Percentiles rank a stretch among this genome's conserved stretches.
phyloP scores from a whole-genome alignment of 1,284 basidiomycete genomes.

The Marasmius tenuissimus region DNA sequence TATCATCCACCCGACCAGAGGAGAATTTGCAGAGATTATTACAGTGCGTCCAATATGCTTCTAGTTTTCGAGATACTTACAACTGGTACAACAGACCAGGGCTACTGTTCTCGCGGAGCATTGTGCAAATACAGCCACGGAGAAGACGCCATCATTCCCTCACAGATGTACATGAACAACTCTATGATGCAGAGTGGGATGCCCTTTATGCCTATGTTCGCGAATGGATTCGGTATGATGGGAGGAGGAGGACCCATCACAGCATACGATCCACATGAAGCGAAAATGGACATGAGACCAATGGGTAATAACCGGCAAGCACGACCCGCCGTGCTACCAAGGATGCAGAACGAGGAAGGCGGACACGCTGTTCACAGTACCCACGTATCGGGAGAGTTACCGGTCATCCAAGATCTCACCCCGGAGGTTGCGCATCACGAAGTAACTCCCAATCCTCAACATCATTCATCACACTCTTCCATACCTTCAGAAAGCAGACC shows the following conservation, averaged over 20 bases:
- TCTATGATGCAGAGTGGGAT: slow-evolving; percentile 33
- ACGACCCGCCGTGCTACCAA: slow-evolving; percentile 57
- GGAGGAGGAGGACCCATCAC: slow-evolving; percentile 37
- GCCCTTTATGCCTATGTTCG: slow-evolving; percentile 70
- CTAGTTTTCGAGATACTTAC: slow-evolving; percentile 5
- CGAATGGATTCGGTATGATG: slow-evolving; percentile 43
- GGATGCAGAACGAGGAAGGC: slow-evolving; percentile 48
- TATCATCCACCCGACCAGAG: slow-evolving; percentile 71
- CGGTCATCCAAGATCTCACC: slow-evolving; percentile 79
- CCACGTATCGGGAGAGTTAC: slow-evolving; percentile 61
- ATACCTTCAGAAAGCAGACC: slow-evolving; percentile 24
- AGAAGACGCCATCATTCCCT: slow-evolving; percentile 74
- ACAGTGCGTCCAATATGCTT: slow-evolving; percentile 59
- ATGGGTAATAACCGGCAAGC: slow-evolving; percentile 34
- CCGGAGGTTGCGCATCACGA: slow-evolving; percentile 41
- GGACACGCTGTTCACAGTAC: slow-evolving; percentile 33
- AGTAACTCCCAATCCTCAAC: slow-evolving; percentile 17
- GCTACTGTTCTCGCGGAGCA: slow-evolving; percentile 89
- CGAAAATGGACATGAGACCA: slow-evolving; percentile 73
- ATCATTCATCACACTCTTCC: slow-evolving; percentile 27
- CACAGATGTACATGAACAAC: slow-evolving; percentile 59
- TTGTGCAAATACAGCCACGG: slow-evolving; percentile 92
- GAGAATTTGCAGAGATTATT: slow-evolving; percentile 83
- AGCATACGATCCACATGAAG: slow-evolving; percentile 75
- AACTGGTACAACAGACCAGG: slow-evolving; percentile 59